phyloP scores from a whole-genome alignment of 176 grass and related monocot genomes.

The Lolium multiflorum region DNA sequence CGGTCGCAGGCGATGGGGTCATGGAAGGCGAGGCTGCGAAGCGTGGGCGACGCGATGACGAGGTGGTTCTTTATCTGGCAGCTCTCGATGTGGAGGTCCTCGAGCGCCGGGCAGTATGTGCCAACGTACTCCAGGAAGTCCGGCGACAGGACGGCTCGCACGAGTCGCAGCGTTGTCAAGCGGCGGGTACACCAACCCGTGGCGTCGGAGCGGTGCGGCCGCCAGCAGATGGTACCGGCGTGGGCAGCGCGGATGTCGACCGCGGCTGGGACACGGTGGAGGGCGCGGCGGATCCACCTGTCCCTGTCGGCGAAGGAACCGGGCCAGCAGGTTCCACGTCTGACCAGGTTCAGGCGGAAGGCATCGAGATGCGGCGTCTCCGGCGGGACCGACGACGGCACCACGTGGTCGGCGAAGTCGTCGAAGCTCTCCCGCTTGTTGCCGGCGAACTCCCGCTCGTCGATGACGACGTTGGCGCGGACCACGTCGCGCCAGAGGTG shows the following conservation, averaged over 20 bases:
- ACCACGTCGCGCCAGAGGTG: neutral
- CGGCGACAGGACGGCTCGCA: neutral
- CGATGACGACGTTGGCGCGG: neutral
- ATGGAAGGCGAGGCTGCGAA: no score
- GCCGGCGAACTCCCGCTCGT: neutral
- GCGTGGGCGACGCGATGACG: no score
- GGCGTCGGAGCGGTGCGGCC: neutral
- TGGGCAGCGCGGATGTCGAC: neutral
- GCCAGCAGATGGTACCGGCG: neutral
- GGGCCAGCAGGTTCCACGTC: no score
- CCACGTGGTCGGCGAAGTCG: neutral
- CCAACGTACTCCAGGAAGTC: neutral
- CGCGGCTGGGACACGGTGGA: neutral
- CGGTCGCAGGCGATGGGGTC: no score
- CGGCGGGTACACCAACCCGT: neutral
- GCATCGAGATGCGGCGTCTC: neutral
- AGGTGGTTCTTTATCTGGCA: no score
- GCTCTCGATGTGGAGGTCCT: neutral
- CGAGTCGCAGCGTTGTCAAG: neutral
- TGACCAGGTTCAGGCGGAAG: conserved; percentile 3
- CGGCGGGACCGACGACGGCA: neutral
- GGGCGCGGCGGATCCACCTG: conserved; percentile 28
- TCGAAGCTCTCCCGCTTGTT: neutral
- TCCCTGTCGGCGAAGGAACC: neutral
- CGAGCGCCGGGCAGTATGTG: neutral